Percentiles rank a stretch among this genome's conserved stretches.
These are phyloP conservation scores for Cercospora brassicicola DNA, from an alignment of 2,329 filamentous ascomycete genomes.

Conservation along the genomic window DNA sequence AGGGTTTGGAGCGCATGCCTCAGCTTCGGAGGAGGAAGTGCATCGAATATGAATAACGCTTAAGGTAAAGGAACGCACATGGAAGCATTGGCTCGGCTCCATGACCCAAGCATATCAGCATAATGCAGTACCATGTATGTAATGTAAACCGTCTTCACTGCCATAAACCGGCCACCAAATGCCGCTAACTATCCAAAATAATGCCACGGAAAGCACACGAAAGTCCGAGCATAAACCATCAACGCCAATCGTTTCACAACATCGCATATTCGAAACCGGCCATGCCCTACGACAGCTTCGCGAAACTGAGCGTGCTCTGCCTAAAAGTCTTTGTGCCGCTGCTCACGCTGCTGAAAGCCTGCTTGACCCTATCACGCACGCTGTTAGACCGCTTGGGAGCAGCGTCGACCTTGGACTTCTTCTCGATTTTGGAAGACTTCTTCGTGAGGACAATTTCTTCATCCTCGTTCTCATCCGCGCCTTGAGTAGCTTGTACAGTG, in stretches of 20 bases:
- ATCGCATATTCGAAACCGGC: background rate
- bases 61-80: background rate
- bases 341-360: conserved; percentile 17
- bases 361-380: conserved; percentile 19
- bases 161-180: background rate
- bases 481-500: background rate
- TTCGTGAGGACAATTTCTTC: background rate
- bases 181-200: background rate
- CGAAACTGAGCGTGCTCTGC: conserved; percentile 23
- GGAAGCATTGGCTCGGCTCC: background rate
- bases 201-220: background rate
- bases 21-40: background rate
- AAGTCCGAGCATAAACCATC: background rate
- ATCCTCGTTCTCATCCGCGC: background rate
- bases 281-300: conserved; percentile 9
- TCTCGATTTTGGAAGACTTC: conserved; percentile 1
- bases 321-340: conserved; percentile 14
- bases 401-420: conserved; percentile 1
- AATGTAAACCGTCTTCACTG: background rate
- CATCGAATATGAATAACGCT: background rate
- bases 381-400: conserved; percentile 12
- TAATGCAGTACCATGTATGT: background rate
- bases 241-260: background rate
- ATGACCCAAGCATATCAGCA: background rate
- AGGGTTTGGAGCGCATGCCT: background rate